Evolutionary conservation across 441 rosid species (phyloP), one percentile per base, ranked within the genome.

Genomic region (Croton laevigatus): DNA sequence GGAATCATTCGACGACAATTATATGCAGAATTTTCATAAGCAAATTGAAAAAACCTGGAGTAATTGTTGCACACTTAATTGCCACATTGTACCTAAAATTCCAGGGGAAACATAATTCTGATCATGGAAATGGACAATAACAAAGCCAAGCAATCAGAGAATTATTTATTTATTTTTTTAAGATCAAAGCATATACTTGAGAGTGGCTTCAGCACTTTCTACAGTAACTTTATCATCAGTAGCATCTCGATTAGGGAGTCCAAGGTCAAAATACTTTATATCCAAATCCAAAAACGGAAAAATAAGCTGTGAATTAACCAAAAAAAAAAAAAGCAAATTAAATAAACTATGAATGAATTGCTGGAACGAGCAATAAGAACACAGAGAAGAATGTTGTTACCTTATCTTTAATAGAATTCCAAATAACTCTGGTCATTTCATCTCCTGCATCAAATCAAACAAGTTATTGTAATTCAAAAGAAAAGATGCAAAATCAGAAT

Each of bases 141-240:
- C 54, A 5, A 40, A 8, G 27, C 57, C n/a, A 42, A 54, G 17
- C 27, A 51, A 51, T 1, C 20, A 32, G 13, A 14, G 5, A 0
- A 23, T 53, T 55, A 11, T 46, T 46, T 9, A 46, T 1, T n/a
- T 20, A 5, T 36, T 16, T 55, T 3, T 12, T 7, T 7, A 65
- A 9, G 3, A 8, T 36, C 12, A 13, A 9, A 32, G 12, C 27
- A 55, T 85, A 58, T 81, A 87, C 96, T 83, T 91, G 3, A 88
- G 84, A 74, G 99, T 95, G 74, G 98, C 99, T 85, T 91, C 91
- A 49, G 97, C 99, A 80, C 98, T 93, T 74, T 91, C 87, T 52
- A 91, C 12, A 13, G 99, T 95, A 57, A 95, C 96, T 78, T 81
- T 77, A 78, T 95, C 99, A 75, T 91, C 85, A 0, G 99, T 95